These are phyloP conservation scores for Zalerion maritima DNA, from an alignment of 495 filamentous ascomycete genomes.

Conservation along the genomic window DNA sequence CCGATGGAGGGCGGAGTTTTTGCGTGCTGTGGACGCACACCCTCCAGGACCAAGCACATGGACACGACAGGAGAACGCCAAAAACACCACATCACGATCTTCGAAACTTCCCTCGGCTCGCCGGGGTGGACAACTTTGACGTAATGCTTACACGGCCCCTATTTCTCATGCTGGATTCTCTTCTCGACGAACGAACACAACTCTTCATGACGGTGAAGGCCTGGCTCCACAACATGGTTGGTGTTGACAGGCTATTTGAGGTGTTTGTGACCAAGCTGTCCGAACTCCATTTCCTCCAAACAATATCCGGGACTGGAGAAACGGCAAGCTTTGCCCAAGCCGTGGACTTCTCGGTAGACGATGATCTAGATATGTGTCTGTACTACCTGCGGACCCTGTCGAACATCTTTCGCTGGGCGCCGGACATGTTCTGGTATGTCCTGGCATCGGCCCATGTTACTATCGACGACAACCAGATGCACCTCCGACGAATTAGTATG, in stretches of 20 bases:
- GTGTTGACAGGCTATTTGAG: conserved; percentile 45
- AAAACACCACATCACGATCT: conserved; percentile 36
- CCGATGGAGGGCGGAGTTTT: conserved; percentile 50
- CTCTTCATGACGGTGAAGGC: conserved; percentile 58
- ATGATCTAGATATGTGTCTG: conserved; percentile 60
- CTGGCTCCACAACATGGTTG: conserved; percentile 67
- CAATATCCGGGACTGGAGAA: conserved; percentile 19
- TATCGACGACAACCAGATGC: conserved; percentile 18
- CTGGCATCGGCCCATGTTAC: conserved; percentile 34
- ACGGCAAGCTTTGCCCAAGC: conserved; percentile 10
- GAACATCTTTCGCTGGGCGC: conserved; percentile 50
- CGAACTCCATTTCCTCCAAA: conserved; percentile 37
- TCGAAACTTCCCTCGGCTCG: conserved; percentile 29
- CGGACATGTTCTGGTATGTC: conserved; percentile 44
- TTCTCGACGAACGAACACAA: conserved; percentile 58
- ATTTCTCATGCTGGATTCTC: conserved; percentile 67
- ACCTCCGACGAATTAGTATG: conserved; percentile 31
- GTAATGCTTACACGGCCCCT: conserved; percentile 70
- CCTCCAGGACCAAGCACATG: conserved; percentile 41
- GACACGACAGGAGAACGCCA: conserved; percentile 28
- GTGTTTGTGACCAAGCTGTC: conserved; percentile 42
- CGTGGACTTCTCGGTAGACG: conserved; percentile 25
- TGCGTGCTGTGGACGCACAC: conserved; percentile 69
- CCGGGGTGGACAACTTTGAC: conserved; percentile 39
- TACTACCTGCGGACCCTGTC: conserved; percentile 68